These are phyloP conservation scores for Mycena pura DNA, from an alignment of 768 basidiomycete genomes.

Conservation along the genomic window DNA sequence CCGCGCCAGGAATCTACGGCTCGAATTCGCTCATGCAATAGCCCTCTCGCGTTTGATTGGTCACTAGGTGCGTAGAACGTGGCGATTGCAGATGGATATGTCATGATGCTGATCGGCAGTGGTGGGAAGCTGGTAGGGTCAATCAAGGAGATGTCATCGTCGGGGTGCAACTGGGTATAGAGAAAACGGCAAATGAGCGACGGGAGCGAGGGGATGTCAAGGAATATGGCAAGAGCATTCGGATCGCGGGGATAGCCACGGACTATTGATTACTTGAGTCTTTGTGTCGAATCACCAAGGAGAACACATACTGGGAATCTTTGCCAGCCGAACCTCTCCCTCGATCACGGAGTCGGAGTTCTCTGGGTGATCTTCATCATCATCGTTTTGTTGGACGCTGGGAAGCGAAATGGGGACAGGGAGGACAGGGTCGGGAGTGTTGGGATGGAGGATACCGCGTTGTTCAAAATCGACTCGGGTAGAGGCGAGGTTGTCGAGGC, in stretches of 20 bases:
- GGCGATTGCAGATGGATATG: slow-evolving; percentile 39
- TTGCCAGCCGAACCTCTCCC: not conserved
- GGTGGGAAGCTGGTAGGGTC: slow-evolving; percentile 15
- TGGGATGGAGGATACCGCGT: slow-evolving; percentile 16
- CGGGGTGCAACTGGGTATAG: slow-evolving; percentile 29
- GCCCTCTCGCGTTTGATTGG: slow-evolving; percentile 35
- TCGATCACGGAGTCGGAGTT: not conserved
- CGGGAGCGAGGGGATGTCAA: not conserved
- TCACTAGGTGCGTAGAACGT: slow-evolving; percentile 46
- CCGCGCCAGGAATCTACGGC: slow-evolving; percentile 35
- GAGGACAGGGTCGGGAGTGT: slow-evolving; percentile 29
- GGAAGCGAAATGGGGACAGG: slow-evolving; percentile 12
- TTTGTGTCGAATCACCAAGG: slow-evolving; percentile 11
- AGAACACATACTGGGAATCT: too few species aligned
- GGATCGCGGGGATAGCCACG: not conserved
- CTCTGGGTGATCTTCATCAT: not conserved
- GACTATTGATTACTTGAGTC: slow-evolving; percentile 13
- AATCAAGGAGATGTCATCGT: slow-evolving; percentile 6
- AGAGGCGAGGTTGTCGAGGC: slow-evolving; percentile 34
- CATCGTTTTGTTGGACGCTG: slow-evolving; percentile 12
- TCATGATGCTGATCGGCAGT: slow-evolving; percentile 22
- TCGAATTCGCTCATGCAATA: slow-evolving; percentile 38
- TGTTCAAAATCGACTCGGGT: not conserved
- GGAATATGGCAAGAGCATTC: not conserved
- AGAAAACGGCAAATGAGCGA: slow-evolving; percentile 28